Evolutionary conservation across 1,284 basidiomycete species (phyloP).

Genomic region (Nidula niveotomentosa): DNA sequence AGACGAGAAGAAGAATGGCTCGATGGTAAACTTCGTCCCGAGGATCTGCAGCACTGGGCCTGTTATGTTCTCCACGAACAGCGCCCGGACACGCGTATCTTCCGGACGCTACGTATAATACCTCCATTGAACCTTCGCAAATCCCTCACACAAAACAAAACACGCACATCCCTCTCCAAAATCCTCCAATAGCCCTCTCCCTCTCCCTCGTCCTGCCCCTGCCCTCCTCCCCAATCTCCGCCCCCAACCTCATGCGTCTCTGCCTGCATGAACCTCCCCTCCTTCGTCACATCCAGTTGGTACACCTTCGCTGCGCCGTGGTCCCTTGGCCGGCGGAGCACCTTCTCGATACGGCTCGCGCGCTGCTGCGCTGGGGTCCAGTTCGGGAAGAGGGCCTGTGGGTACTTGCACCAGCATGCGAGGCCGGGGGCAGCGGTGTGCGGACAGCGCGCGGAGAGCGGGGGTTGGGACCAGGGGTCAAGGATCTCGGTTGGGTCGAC

Average conservation of each 20-base stretch:
- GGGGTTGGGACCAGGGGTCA: constrained; percentile 18
- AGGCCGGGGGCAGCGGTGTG: constrained; percentile 9
- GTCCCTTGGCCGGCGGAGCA: constrained; percentile 21
- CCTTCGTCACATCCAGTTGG: constrained; percentile 39
- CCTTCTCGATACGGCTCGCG: constrained; percentile 36
- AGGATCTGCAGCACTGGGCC: constrained; percentile 51
- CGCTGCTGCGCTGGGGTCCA: constrained; percentile 49
- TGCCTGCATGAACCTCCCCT: constrained; percentile 31
- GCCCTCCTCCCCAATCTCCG: constrained; percentile 35
- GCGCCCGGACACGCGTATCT: constrained; percentile 37
- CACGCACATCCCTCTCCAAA: too few species aligned
- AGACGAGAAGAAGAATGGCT: constrained; percentile 61
- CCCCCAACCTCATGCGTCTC: constrained; percentile 14
- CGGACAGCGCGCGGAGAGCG: constrained; percentile 13
- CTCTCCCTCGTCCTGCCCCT: constrained; percentile 16
- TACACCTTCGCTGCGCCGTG: constrained; percentile 31
- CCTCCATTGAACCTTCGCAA: not conserved
- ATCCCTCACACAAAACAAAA: not conserved
- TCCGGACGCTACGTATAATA: constrained; percentile 25
- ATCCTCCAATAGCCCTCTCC: constrained; percentile 6
- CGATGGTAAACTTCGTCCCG: constrained; percentile 47
- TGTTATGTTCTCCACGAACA: constrained; percentile 50
- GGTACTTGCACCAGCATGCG: constrained; percentile 45
- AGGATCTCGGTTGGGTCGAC: constrained; percentile 25
- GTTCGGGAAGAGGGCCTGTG: constrained; percentile 49